phyloP scores from a whole-genome alignment of 208 protist genomes.

The Leishmania guyanensis region DNA sequence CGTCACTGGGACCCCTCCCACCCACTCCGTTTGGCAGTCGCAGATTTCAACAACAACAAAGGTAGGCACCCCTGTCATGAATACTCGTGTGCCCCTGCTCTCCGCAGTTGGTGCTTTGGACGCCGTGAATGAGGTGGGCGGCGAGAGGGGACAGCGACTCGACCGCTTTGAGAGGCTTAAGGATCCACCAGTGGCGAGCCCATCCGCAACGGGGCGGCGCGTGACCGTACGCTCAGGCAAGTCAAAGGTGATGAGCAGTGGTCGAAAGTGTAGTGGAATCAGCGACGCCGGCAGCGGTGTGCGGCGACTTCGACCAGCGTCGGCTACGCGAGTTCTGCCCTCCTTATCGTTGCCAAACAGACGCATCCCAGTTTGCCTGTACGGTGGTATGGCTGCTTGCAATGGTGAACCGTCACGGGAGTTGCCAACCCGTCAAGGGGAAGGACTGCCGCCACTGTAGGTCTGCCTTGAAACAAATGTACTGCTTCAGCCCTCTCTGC shows the following conservation, averaged over 20 bases:
- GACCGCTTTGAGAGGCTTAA: conserved; percentile 29
- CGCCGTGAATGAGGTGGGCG: background rate
- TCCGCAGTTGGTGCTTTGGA: too few species aligned
- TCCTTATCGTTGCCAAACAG: conserved; percentile 4
- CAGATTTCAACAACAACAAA: background rate
- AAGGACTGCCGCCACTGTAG: conserved; percentile 27
- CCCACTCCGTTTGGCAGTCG: too few species aligned
- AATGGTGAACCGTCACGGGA: background rate
- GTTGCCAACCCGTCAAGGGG: background rate
- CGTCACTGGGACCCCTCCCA: background rate
- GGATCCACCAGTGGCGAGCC: conserved; percentile 19
- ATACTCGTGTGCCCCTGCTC: background rate
- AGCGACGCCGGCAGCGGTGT: conserved; percentile 3
- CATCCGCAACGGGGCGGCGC: conserved; percentile 26
- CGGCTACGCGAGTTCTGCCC: background rate
- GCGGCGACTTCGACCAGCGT: conserved; percentile 9
- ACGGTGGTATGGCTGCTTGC: background rate
- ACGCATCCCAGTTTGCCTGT: background rate
- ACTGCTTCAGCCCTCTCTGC: background rate
- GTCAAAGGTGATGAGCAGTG: conserved; percentile 5
- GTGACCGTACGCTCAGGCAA: conserved; percentile 22
- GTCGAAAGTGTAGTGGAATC: background rate
- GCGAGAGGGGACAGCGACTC: background rate
- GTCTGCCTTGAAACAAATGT: background rate
- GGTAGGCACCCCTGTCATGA: background rate